Evolutionary conservation across 2,329 filamentous ascomycete genomes (phyloP), one percentile per base, ranked within the genome.

Genomic region (Penicillium sp.): DNA sequence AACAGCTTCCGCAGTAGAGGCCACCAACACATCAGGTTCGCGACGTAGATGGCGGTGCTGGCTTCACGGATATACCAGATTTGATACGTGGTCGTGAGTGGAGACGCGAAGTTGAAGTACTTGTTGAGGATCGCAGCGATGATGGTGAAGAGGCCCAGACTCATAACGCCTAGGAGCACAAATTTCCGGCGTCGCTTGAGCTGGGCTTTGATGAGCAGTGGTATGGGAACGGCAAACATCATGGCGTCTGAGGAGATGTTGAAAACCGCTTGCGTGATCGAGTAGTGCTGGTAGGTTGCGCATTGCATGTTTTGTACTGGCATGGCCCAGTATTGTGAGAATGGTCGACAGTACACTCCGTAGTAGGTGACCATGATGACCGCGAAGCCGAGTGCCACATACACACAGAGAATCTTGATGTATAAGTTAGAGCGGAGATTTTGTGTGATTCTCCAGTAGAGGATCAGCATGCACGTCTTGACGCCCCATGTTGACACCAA

Each of bases 381-480:
- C 55, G 81, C 69, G 57, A 81, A 82, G 27, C 75, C 72, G 3
- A 79, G 46, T 0, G 64, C 73, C 16, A 81, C 75, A 60, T 82
- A 83, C 6, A 70, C 68, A 1, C 77, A 69, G 1, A 81, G 73
- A 9, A 70, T 65, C 35, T 77, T 71, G 54, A 82, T 75, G 50
- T 71, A 74, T 22, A 73, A 55, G 41, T 76, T 74, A 19, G 74
- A 67, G 36, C 68, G 67, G 35, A 72, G 62, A 47, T 70, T 74
- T 55, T 69, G 75, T 40, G 79, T 82, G 66, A 82, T 75, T 13
- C 79, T 73, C 60, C 74, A 74, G 61, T 82, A 82, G 62, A 84
- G 78, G 27, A 80, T 75, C 61, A 83, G 68, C 65, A 84, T 75
- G 65, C 81, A 83, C 24, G 78, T 73, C 63, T 84, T 85, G 50